Evolutionary conservation across 164 flowering plant genomes (phyloP).

Genomic region (Vitis cinerea): DNA sequence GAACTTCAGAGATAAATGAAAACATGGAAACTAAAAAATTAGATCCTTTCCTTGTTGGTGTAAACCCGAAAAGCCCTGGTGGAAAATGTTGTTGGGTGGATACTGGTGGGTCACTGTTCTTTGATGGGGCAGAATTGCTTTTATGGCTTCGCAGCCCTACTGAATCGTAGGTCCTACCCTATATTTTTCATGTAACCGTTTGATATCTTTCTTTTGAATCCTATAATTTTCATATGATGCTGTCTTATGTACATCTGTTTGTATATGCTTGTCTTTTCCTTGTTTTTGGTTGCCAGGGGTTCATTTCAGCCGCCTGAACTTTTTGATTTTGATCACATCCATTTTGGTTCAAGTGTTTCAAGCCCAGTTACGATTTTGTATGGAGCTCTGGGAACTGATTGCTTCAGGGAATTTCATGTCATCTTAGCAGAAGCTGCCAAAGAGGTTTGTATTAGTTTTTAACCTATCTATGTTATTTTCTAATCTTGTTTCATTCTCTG

Average conservation of each 20-base stretch:
- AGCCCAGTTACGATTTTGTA: conserved; percentile 74
- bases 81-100: conserved; percentile 99
- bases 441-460: conserved; percentile 45
- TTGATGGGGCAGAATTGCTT: conserved; percentile 61
- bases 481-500: not conserved
- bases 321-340: conserved; percentile 90
- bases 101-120: conserved; percentile 62
- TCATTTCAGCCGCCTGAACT: conserved; percentile 77
- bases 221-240: not conserved
- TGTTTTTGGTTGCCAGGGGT: conserved; percentile 46
- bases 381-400: conserved; percentile 92
- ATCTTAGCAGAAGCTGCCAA: conserved; percentile 66
- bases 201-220: not conserved
- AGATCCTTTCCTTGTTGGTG: conserved; percentile 51
- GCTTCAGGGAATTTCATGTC: conserved; percentile 78
- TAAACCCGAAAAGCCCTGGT: conserved; percentile 49
- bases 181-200: not conserved
- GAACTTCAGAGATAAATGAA: conserved; percentile 24
- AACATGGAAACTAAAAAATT: conserved; percentile 18
- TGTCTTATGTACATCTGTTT: not conserved
- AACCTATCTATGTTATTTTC: not conserved
- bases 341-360: conserved; percentile 51
- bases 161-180: conserved; percentile 37
- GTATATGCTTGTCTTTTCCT: not conserved
- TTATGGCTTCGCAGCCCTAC: conserved; percentile 54